Conservation (phyloP, 371 early-diverging fungal species). For the Nosema muscidifuracis region DNA sequence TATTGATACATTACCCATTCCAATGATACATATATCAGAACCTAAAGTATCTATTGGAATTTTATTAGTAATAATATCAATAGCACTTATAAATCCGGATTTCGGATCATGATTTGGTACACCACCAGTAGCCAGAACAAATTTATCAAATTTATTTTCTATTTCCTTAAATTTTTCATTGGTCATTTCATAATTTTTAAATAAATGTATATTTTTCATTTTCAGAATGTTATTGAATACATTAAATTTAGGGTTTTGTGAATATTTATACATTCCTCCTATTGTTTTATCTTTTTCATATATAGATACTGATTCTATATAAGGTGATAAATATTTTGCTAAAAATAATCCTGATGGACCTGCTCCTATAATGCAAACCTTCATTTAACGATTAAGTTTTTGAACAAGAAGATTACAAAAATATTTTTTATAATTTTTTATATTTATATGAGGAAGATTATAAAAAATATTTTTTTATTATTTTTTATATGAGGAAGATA, state of each 20-base stretch:
- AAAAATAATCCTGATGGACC: conserved; percentile 52
- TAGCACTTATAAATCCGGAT: not conserved
- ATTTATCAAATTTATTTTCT: conserved; percentile 26
- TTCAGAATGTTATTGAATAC: conserved; percentile 17
- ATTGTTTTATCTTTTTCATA: conserved; percentile 37
- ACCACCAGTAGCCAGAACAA: conserved; percentile 48
- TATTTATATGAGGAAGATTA: too few species aligned
- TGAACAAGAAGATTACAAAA: too few species aligned
- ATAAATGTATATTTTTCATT: conserved; percentile 22
- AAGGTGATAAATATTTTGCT: conserved; percentile 20
- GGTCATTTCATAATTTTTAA: conserved; percentile 17
- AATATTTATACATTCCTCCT: conserved; percentile 41
- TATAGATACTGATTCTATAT: conserved; percentile 8
- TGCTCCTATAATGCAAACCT: conserved; percentile 44
- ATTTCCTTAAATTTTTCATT: not conserved
- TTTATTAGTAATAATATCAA: conserved; percentile 2
- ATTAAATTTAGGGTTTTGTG: conserved; percentile 29
- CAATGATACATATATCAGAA: conserved; percentile 43
- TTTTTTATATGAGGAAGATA: too few species aligned
- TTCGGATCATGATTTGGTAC: conserved; percentile 6
- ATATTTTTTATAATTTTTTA: too few species aligned
- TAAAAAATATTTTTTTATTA: too few species aligned
- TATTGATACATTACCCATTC: conserved; percentile 55
- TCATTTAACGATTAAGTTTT: not conserved
- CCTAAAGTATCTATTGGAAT: conserved; percentile 9